Percentiles rank a stretch among this genome's conserved stretches.
Evolutionary conservation across 345 rosid species (phyloP).

Genomic region (Populus tremula): DNA sequence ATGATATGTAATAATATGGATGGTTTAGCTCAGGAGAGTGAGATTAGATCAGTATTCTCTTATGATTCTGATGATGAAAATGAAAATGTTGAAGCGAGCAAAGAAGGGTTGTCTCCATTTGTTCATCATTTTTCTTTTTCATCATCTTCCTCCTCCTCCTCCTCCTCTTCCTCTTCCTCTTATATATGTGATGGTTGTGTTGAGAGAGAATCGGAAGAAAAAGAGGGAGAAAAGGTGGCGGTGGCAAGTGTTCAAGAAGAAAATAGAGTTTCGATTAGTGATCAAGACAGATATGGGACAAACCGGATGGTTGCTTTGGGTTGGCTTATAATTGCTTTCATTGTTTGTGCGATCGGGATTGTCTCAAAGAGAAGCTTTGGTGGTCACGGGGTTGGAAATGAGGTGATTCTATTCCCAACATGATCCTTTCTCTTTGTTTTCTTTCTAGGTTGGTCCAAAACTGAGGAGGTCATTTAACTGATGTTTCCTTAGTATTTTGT

Average conservation of each 20-base stretch:
- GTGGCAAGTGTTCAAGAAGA: neutral
- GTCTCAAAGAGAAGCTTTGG: conserved; percentile 10
- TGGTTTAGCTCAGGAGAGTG: neutral
- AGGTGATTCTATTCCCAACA: conserved; percentile 38
- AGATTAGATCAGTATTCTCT: conserved; percentile 7
- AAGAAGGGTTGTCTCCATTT: neutral
- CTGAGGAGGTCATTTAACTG: neutral
- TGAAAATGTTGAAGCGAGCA: neutral
- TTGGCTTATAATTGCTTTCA: conserved; percentile 17
- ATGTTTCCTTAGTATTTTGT: neutral
- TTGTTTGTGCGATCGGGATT: conserved; percentile 11
- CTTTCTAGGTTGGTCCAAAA: neutral
- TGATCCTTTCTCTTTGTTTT: conserved; percentile 9
- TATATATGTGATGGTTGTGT: conserved; percentile 9
- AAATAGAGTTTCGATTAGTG: neutral
- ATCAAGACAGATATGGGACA: neutral
- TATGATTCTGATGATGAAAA: conserved; percentile 20
- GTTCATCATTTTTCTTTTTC: neutral
- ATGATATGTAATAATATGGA: conserved; percentile 1
- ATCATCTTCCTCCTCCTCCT: neutral
- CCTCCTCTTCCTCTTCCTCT: conserved; percentile 9
- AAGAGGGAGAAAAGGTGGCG: conserved; percentile 8
- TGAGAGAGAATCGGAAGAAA: neutral
- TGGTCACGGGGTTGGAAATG: conserved; percentile 9
- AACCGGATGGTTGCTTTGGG: neutral